Evolutionary conservation across 371 early-diverging fungal species (phyloP).

Genomic region (Actinomortierella wolfii): DNA sequence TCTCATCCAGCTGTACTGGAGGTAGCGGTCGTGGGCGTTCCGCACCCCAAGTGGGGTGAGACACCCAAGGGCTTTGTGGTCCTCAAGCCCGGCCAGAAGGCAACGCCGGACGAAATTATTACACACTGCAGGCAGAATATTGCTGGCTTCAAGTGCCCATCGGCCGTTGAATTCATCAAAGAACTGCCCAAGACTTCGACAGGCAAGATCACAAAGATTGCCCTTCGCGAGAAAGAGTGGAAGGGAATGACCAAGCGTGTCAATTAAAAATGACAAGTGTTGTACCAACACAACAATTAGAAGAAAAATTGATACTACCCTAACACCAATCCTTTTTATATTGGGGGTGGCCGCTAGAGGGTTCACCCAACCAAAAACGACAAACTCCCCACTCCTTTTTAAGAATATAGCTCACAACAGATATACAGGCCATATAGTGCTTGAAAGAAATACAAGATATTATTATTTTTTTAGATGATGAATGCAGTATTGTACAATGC

Average conservation of each 20-base stretch:
- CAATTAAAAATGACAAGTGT: constrained; percentile 45
- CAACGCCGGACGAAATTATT: constrained; percentile 27
- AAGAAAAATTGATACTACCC: no score
- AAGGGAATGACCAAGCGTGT: constrained; percentile 46
- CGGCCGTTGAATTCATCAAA: constrained; percentile 44
- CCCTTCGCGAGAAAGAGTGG: constrained; percentile 54
- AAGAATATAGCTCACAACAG: no score
- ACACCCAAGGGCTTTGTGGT: constrained; percentile 69
- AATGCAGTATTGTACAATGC: no score
- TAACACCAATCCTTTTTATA: no score
- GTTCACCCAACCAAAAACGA: no score
- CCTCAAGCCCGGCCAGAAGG: constrained; percentile 45
- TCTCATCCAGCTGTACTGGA: constrained; percentile 63
- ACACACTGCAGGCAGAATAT: constrained; percentile 52
- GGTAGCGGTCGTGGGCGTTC: constrained; percentile 64
- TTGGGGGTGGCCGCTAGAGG: no score
- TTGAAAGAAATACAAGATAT: no score
- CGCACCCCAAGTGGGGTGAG: constrained; percentile 75
- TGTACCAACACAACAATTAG: no score
- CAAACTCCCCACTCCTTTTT: no score
- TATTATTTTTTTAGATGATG: no score
- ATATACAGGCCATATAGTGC: no score
- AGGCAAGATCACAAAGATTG: constrained; percentile 57
- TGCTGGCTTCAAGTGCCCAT: constrained; percentile 61
- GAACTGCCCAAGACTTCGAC: constrained; percentile 61